phyloP scores from a whole-genome alignment of 2,329 filamentous ascomycete species.

The Colletotrichum tanaceti region DNA sequence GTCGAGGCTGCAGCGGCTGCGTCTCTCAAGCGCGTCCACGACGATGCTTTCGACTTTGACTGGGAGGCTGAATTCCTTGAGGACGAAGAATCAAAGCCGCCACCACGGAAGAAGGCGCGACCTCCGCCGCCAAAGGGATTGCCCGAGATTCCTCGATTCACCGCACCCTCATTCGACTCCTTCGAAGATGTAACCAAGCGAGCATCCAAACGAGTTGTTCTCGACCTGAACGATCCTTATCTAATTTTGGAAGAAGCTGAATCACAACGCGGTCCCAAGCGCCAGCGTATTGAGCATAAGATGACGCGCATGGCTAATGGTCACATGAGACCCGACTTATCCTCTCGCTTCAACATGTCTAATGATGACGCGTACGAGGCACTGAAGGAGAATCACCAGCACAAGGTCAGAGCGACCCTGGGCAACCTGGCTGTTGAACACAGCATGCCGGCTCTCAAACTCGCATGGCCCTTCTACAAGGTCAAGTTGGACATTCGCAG shows the following conservation, averaged over 20 bases:
- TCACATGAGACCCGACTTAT: conserved; percentile 77
- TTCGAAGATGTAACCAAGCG: conserved; percentile 79
- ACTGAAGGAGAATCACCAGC: conserved; percentile 95
- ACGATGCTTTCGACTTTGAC: conserved; percentile 61
- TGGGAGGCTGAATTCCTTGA: conserved; percentile 72
- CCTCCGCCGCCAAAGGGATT: conserved; percentile 71
- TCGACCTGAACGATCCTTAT: conserved; percentile 90
- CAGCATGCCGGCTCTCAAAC: conserved; percentile 87
- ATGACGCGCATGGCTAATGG: conserved; percentile 75
- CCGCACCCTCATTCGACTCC: conserved; percentile 81
- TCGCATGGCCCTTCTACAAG: conserved; percentile 97
- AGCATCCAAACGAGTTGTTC: conserved; percentile 80
- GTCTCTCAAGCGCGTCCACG: conserved; percentile 41
- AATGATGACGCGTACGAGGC: conserved; percentile 97
- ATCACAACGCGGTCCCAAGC: conserved; percentile 71
- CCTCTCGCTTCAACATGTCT: conserved; percentile 90
- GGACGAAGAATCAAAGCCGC: conserved; percentile 58
- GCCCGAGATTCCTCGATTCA: conserved; percentile 68
- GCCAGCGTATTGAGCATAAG: conserved; percentile 65
- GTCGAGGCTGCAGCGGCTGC: conserved; percentile 42
- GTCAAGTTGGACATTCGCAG: conserved; percentile 81
- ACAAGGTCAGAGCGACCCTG: conserved; percentile 92
- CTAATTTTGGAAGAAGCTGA: conserved; percentile 85
- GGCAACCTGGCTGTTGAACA: conserved; percentile 95
- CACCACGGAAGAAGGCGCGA: conserved; percentile 73